Evolutionary conservation across 2,329 filamentous ascomycete species (phyloP).

Genomic region (Hypoxylon sp.): DNA sequence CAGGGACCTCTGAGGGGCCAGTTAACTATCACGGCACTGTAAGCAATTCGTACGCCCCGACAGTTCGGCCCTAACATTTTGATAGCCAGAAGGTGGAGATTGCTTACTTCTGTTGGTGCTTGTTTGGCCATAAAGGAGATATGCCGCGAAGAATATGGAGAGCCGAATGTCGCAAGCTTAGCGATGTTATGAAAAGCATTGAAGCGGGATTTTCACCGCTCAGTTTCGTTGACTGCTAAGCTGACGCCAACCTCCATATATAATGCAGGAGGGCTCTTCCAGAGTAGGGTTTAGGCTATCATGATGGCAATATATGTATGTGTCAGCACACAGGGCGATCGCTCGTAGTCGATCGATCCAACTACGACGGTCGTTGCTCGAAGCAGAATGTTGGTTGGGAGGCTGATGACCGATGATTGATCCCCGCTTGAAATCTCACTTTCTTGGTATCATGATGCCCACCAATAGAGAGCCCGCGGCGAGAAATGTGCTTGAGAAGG

Average conservation of each 20-base stretch:
- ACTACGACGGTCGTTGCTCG: constrained; percentile 2
- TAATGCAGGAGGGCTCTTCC: constrained; percentile 18
- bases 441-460: constrained; percentile 9
- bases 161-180: constrained; percentile 19
- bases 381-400: constrained; percentile 16
- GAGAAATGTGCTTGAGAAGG: constrained; percentile 21
- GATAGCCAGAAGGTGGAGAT: constrained; percentile 23
- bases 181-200: constrained; percentile 9
- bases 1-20: constrained; percentile 41
- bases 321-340: constrained; percentile 33
- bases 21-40: constrained; percentile 31
- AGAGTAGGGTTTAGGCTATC: constrained; percentile 12
- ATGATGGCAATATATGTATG: constrained; percentile 8
- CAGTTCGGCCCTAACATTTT: constrained; percentile 16
- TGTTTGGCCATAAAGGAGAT: constrained; percentile 32
- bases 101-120: constrained; percentile 35
- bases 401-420: constrained; percentile 17
- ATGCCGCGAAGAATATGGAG: constrained; percentile 23
- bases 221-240: constrained; percentile 16
- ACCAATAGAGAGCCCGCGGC: constrained; percentile 31
- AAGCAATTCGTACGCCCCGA: constrained; percentile 26
- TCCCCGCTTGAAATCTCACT: constrained; percentile 4
- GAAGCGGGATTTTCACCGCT: constrained; percentile 21
- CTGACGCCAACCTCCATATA: constrained; percentile 38
- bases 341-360: constrained; percentile 17